A percentile compares a stretch with the other conserved stretches of the same genome.
Conservation (phyloP, 495 filamentous ascomycete genomes). For the Apiosordaria backusii region DNA sequence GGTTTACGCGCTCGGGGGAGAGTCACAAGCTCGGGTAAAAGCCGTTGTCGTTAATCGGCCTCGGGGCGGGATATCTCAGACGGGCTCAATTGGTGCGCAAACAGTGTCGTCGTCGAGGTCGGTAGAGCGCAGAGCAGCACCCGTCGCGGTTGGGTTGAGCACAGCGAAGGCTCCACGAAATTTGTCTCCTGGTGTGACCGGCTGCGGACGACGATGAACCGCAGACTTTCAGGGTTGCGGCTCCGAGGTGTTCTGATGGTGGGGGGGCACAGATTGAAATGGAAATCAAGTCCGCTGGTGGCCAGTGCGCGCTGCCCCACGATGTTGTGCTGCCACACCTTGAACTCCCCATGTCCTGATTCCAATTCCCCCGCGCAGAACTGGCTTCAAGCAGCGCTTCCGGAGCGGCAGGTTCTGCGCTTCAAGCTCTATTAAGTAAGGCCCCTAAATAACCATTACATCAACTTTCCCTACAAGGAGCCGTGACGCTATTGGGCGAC, state of each 20-base stretch:
- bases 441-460: neutral
- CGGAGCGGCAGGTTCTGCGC: neutral
- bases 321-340: neutral
- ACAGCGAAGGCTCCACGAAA: constrained; percentile 2
- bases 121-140: neutral
- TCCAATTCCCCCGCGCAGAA: neutral
- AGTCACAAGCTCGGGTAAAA: neutral
- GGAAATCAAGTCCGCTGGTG: constrained; percentile 16
- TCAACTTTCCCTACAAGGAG: neutral
- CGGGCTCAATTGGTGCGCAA: neutral
- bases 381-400: neutral
- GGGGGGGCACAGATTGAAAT: constrained; percentile 17
- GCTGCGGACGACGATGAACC: constrained; percentile 5
- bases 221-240: constrained; percentile 15
- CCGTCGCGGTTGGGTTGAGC: neutral
- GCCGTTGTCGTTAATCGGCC: neutral
- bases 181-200: neutral
- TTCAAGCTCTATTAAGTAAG: neutral
- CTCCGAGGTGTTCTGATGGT: constrained; percentile 10
- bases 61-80: neutral
- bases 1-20: neutral
- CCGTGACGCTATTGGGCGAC: neutral
- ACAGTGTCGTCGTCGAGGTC: neutral
- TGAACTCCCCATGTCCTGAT: neutral
- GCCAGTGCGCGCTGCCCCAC: constrained; percentile 13